Conservation (phyloP, 768 basidiomycete genomes). For the Pluteus cervinus region DNA sequence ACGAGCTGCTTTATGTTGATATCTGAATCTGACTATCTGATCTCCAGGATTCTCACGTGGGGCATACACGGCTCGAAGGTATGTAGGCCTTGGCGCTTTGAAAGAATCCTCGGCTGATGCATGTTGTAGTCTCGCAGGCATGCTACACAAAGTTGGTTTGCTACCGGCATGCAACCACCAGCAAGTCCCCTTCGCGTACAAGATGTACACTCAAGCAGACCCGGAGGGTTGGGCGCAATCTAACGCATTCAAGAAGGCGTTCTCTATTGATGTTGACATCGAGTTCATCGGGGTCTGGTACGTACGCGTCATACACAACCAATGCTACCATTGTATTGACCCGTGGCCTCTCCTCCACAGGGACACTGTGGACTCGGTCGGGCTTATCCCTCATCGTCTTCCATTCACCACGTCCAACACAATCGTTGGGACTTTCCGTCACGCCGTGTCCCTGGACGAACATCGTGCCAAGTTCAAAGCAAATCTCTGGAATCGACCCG, state of each 20-base stretch:
- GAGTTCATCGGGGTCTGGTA: slow-evolving; percentile 51
- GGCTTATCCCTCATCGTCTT: slow-evolving; percentile 33
- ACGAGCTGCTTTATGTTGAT: background rate
- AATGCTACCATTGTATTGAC: background rate
- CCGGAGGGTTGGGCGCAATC: slow-evolving; percentile 14
- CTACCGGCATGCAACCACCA: slow-evolving; percentile 8
- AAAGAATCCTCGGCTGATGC: background rate
- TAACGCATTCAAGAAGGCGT: slow-evolving; percentile 33
- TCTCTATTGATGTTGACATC: slow-evolving; percentile 33
- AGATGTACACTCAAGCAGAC: slow-evolving; percentile 4
- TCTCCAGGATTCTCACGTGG: slow-evolving; percentile 13
- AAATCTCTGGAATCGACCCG: slow-evolving; percentile 29
- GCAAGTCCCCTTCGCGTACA: slow-evolving; percentile 7
- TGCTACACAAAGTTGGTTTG: slow-evolving; percentile 13
- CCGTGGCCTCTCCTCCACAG: slow-evolving; percentile 16
- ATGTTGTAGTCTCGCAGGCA: slow-evolving; percentile 9
- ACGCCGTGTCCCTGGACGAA: slow-evolving; percentile 50
- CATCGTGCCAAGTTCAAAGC: slow-evolving; percentile 45
- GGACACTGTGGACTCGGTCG: slow-evolving; percentile 55
- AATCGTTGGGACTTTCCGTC: slow-evolving; percentile 42
- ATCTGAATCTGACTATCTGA: background rate
- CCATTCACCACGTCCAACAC: slow-evolving; percentile 41
- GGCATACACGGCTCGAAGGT: slow-evolving; percentile 16
- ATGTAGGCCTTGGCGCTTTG: background rate
- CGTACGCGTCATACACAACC: slow-evolving; percentile 2